Evolutionary conservation across 495 filamentous ascomycete genomes (phyloP).

Genomic region (Darksidea phi): DNA sequence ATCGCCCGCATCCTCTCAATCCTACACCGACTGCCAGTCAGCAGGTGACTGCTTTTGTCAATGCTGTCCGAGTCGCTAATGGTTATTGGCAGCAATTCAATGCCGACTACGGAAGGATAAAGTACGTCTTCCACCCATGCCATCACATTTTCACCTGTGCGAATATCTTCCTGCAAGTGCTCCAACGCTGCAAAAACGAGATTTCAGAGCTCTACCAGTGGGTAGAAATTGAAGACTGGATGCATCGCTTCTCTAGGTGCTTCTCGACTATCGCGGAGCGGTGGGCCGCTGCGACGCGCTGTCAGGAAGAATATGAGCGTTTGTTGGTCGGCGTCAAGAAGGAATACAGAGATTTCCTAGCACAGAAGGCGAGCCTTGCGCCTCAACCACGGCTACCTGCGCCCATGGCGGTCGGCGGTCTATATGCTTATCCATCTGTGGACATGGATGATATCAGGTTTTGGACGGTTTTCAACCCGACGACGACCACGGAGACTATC

Average conservation of each 20-base stretch:
- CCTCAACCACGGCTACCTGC: background rate
- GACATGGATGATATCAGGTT: constrained; percentile 19
- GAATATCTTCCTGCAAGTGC: constrained; percentile 20
- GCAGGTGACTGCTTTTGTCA: constrained; percentile 11
- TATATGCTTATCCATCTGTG: constrained; percentile 10
- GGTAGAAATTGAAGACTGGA: constrained; percentile 17
- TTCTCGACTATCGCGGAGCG: constrained; percentile 27
- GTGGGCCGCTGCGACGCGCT: constrained; percentile 25
- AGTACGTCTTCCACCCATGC: constrained; percentile 29
- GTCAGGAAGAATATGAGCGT: constrained; percentile 27
- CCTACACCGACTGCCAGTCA: constrained; percentile 10
- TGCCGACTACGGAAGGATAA: constrained; percentile 20
- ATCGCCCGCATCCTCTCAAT: constrained; percentile 11
- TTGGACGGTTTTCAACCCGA: constrained; percentile 21
- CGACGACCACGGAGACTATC: constrained; percentile 5
- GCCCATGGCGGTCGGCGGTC: background rate
- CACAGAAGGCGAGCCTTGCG: constrained; percentile 3
- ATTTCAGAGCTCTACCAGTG: constrained; percentile 19
- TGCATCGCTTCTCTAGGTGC: constrained; percentile 18
- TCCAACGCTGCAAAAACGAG: constrained; percentile 17
- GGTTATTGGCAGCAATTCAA: constrained; percentile 23
- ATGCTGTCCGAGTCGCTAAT: constrained; percentile 18
- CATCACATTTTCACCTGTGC: constrained; percentile 21
- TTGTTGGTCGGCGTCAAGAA: constrained; percentile 16
- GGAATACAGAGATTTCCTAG: constrained; percentile 24